A percentile compares a stretch with the other conserved stretches of the same genome.
Conservation (phyloP, 345 rosid species). For the Isatis tinctoria region DNA sequence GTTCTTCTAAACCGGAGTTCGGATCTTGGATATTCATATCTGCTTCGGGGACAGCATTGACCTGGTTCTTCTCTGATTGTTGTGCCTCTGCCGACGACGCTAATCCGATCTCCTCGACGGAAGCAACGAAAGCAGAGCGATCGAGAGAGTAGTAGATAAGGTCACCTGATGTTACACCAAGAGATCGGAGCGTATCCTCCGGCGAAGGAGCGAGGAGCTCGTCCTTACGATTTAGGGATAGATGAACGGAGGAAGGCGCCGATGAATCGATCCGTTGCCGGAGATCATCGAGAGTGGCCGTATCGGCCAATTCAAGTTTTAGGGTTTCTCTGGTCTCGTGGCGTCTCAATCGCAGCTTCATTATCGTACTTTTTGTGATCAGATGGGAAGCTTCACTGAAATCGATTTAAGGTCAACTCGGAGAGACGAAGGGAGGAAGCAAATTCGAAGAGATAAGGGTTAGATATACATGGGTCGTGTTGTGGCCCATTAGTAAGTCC, state of each 20-base stretch:
- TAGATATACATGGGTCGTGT: no score
- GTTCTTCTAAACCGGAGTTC: neutral
- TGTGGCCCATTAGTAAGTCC: no score
- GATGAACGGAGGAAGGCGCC: slow-evolving; percentile 36
- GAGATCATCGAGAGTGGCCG: slow-evolving; percentile 39
- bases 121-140: slow-evolving; percentile 20
- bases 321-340: slow-evolving; percentile 48
- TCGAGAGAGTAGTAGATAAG: slow-evolving; percentile 52
- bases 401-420: no score
- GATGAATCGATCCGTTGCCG: slow-evolving; percentile 29
- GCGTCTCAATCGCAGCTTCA: slow-evolving; percentile 66
- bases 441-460: no score
- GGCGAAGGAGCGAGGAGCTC: slow-evolving; percentile 48
- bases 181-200: slow-evolving; percentile 43
- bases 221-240: slow-evolving; percentile 72
- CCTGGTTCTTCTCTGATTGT: neutral
- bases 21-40: neutral
- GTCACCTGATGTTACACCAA: slow-evolving; percentile 71
- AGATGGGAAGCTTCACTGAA: neutral
- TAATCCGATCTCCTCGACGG: neutral
- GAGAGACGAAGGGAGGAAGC: no score
- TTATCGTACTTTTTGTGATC: neutral
- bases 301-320: slow-evolving; percentile 44
- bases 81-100: neutral
- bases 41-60: neutral